Evolutionary conservation across 208 protist genomes (phyloP).

Genomic region (Crithidia expoeki): DNA sequence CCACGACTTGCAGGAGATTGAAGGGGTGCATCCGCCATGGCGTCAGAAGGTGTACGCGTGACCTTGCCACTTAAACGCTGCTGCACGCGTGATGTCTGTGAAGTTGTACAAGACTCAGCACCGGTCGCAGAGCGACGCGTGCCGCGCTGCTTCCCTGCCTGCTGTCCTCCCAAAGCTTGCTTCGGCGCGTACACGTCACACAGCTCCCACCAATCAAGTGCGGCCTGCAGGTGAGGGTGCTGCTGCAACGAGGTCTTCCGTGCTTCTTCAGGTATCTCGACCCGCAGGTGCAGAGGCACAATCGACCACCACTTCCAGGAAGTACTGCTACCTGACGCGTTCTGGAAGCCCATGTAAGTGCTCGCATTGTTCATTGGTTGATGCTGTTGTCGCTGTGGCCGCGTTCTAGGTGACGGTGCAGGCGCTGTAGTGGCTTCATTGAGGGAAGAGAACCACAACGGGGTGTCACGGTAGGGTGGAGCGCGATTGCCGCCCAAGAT

Average conservation of each 20-base stretch:
- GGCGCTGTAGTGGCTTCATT: background rate
- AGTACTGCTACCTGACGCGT: background rate
- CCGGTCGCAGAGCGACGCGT: no score
- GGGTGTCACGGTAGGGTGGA: conserved; percentile 36
- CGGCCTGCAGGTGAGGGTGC: conserved; percentile 17
- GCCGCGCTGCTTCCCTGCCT: no score
- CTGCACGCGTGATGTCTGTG: no score
- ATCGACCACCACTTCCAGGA: conserved; percentile 6
- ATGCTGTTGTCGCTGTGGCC: conserved; percentile 2
- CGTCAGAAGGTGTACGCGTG: background rate
- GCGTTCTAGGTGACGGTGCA: conserved; percentile 24
- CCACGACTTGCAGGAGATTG: background rate
- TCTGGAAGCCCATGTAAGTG: background rate
- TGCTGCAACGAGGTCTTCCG: conserved; percentile 22
- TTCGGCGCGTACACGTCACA: conserved; percentile 11
- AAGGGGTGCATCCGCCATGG: background rate
- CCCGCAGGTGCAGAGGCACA: conserved; percentile 27
- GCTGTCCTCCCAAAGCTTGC: background rate
- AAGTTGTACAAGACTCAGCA: no score
- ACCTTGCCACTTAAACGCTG: background rate
- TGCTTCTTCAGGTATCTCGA: conserved; percentile 18
- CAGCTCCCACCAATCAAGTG: conserved; percentile 20
- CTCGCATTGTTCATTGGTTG: background rate
- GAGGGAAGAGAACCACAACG: conserved; percentile 37
- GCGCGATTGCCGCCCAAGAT: conserved; percentile 61